These are phyloP conservation scores for Auricularia heimuer DNA, from an alignment of 768 basidiomycete species.

Conservation along the genomic window DNA sequence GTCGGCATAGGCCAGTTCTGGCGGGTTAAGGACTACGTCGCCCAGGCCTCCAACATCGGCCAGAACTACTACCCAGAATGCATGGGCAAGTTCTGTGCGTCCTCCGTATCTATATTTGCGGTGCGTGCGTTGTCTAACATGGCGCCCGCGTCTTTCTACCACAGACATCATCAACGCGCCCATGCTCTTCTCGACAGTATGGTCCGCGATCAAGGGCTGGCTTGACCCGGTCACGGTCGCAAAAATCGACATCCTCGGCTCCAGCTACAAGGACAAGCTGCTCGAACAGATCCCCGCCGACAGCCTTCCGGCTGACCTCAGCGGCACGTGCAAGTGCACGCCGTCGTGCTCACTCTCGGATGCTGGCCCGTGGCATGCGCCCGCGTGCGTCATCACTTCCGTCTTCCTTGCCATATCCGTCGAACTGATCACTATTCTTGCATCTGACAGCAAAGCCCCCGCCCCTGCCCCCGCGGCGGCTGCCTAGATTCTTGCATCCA, in stretches of 20 bases:
- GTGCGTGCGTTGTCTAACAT: background rate
- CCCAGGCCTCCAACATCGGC: constrained; percentile 62
- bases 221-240: constrained; percentile 89
- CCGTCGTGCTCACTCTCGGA: constrained; percentile 84
- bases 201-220: constrained; percentile 86
- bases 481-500: too few relatives aligned
- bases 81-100: constrained; percentile 83
- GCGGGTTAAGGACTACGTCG: constrained; percentile 87
- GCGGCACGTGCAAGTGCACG: constrained; percentile 67
- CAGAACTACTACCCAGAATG: constrained; percentile 88
- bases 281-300: constrained; percentile 74
- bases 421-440: too few relatives aligned
- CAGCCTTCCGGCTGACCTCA: constrained; percentile 78
- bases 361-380: constrained; percentile 78
- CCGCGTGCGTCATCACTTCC: background rate
- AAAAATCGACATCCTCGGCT: constrained; percentile 88
- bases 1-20: constrained; percentile 67
- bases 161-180: constrained; percentile 88
- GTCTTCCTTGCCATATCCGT: too few relatives aligned
- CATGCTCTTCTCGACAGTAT: constrained; percentile 83
- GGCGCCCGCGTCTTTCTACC: background rate
- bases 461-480: too few relatives aligned
- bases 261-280: constrained; percentile 62
- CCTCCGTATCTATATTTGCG: background rate
- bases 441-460: too few relatives aligned